phyloP scores from a whole-genome alignment of 306 rosid genomes.

The Styphnolobium japonicum region DNA sequence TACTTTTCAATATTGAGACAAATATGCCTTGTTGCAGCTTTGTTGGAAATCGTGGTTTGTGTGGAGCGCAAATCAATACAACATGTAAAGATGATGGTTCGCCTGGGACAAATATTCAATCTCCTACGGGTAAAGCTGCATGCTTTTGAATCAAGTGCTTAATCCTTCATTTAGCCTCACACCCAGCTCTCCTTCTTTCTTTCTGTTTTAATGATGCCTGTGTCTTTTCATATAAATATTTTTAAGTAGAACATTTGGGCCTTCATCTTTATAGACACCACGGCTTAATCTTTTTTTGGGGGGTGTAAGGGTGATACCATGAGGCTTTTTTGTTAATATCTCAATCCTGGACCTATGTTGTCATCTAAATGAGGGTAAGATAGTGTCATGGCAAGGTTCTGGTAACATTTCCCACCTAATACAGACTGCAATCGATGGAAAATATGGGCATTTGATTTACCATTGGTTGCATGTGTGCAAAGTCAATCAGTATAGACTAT shows the following conservation, averaged over 20 bases:
- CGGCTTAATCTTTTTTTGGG: neutral
- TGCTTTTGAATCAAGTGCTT: slow-evolving; percentile 11
- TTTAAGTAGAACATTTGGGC: neutral
- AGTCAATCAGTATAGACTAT: neutral
- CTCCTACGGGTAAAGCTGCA: slow-evolving; percentile 52
- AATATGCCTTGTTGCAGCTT: slow-evolving; percentile 54
- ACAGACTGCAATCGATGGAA: neutral
- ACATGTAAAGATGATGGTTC: slow-evolving; percentile 69
- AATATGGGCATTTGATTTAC: neutral
- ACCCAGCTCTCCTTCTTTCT: neutral
- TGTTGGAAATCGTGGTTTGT: slow-evolving; percentile 90
- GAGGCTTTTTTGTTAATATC: neutral
- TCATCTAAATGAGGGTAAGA: neutral
- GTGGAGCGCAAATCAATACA: slow-evolving; percentile 68
- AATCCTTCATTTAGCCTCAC: slow-evolving; percentile 12
- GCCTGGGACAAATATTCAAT: slow-evolving; percentile 38
- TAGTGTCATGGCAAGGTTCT: neutral
- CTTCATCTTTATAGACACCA: slow-evolving; percentile 3
- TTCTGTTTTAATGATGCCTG: neutral
- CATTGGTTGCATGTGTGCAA: neutral
- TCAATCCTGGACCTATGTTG: slow-evolving; percentile 2
- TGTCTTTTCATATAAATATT: neutral
- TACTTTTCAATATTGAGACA: slow-evolving; percentile 24
- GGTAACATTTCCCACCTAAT: neutral
- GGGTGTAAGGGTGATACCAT: neutral